phyloP scores from a whole-genome alignment of 352 stramenopile genomes.

The Ophiocytium majus region DNA sequence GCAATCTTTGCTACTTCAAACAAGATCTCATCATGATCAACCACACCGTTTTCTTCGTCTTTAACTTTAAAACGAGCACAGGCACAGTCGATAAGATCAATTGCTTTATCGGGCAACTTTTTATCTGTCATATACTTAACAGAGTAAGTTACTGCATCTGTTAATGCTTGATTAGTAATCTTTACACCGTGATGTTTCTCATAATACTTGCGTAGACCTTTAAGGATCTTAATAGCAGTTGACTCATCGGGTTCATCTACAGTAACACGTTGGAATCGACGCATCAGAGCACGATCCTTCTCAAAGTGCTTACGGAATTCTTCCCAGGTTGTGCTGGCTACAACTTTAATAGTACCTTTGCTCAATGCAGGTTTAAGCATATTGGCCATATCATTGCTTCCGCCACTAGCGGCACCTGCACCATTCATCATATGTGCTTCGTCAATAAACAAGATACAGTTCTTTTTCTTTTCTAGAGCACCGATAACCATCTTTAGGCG shows the following conservation, averaged over 20 bases:
- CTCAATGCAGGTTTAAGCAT: slow-evolving; percentile 88
- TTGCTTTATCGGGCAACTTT: slow-evolving; percentile 11
- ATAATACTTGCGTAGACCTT: too few relatives aligned
- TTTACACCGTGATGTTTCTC: too few relatives aligned
- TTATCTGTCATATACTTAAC: not conserved
- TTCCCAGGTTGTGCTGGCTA: slow-evolving; percentile 94
- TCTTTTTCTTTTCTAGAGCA: slow-evolving; percentile 67
- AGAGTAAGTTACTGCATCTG: not conserved
- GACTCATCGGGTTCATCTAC: slow-evolving; percentile 87
- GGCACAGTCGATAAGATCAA: slow-evolving; percentile 13
- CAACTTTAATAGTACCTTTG: slow-evolving; percentile 87
- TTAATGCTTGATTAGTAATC: too few relatives aligned
- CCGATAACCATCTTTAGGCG: slow-evolving; percentile 70
- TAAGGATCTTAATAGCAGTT: slow-evolving; percentile 93
- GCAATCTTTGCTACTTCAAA: too few relatives aligned
- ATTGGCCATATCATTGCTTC: slow-evolving; percentile 92
- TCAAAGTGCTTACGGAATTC: slow-evolving; percentile 88
- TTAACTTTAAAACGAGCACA: too few relatives aligned
- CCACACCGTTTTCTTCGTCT: too few relatives aligned
- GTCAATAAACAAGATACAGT: slow-evolving; percentile 97
- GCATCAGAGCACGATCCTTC: slow-evolving; percentile 94
- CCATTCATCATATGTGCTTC: slow-evolving; percentile 90
- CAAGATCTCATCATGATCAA: too few relatives aligned
- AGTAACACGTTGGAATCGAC: slow-evolving; percentile 92
- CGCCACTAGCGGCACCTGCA: slow-evolving; percentile 80